These are phyloP conservation scores for Bretziella fagacearum DNA, from an alignment of 2,329 filamentous ascomycete genomes.

Conservation along the genomic window DNA sequence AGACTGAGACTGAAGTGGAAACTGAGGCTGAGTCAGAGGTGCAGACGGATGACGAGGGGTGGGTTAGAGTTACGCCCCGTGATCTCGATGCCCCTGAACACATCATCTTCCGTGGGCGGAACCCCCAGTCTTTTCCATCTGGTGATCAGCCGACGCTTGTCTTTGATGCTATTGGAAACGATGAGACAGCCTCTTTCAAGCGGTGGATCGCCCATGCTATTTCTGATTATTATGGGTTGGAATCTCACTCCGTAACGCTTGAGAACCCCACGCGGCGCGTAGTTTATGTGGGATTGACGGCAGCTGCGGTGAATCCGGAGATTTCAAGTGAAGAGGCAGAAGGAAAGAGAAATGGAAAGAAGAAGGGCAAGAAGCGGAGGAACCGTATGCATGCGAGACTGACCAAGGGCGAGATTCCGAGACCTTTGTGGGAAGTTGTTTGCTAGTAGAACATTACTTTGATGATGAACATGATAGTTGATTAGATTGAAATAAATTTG, in stretches of 20 bases:
- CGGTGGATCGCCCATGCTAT: constrained; percentile 90
- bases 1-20: constrained; percentile 10
- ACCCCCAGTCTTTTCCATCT: constrained; percentile 25
- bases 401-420: constrained; percentile 30
- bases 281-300: constrained; percentile 60
- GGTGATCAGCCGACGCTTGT: constrained; percentile 49
- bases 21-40: constrained; percentile 23
- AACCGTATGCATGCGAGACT: constrained; percentile 18
- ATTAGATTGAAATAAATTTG: background rate
- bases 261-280: constrained; percentile 55
- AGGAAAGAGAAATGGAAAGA: background rate
- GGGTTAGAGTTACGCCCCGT: constrained; percentile 51
- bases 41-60: constrained; percentile 62
- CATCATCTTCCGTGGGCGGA: constrained; percentile 17
- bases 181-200: constrained; percentile 67
- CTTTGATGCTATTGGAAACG: constrained; percentile 62
- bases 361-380: constrained; percentile 22
- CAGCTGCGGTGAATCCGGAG: background rate
- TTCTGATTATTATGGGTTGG: constrained; percentile 77
- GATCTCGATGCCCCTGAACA: background rate
- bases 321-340: no score
- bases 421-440: constrained; percentile 45
- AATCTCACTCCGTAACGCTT: constrained; percentile 63
- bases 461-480: background rate
- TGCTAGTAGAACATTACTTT: constrained; percentile 23